These are phyloP conservation scores for Ochetophila trinervis DNA, from an alignment of 306 rosid species.

Conservation along the genomic window DNA sequence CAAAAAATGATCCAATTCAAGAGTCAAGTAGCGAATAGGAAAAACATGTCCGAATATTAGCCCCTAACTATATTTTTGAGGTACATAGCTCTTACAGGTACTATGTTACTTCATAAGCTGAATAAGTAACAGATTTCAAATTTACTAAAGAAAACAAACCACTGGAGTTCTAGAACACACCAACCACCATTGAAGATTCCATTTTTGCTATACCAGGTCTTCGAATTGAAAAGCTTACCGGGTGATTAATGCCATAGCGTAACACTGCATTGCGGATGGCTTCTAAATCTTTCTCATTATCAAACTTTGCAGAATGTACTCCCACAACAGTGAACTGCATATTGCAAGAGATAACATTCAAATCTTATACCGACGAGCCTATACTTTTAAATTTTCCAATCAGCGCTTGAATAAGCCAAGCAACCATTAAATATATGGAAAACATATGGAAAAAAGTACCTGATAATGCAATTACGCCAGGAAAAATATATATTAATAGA, in stretches of 20 bases:
- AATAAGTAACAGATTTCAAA: background rate
- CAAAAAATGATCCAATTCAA: too few species aligned
- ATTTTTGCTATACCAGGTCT: background rate
- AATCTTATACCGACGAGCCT: too few species aligned
- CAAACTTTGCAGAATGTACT: slow-evolving; percentile 96
- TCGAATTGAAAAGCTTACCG: slow-evolving; percentile 50
- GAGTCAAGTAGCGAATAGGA: too few species aligned
- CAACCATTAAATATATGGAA: too few species aligned
- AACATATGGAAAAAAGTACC: too few species aligned
- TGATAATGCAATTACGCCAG: too few species aligned
- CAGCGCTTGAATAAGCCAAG: too few species aligned
- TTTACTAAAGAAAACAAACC: background rate
- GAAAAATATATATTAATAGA: too few species aligned
- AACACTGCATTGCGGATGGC: slow-evolving; percentile 95
- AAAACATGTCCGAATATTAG: background rate
- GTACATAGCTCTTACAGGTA: background rate
- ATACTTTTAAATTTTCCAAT: too few species aligned
- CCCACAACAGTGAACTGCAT: slow-evolving; percentile 85
- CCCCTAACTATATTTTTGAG: background rate
- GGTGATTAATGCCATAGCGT: slow-evolving; percentile 89
- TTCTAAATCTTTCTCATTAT: slow-evolving; percentile 93
- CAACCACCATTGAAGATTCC: background rate
- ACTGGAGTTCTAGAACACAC: background rate
- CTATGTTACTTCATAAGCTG: background rate
- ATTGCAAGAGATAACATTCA: slow-evolving; percentile 13